These are phyloP conservation scores for Schizosaccharomyces lindneri DNA, from an alignment of 805 yeast species.

Conservation along the genomic window DNA sequence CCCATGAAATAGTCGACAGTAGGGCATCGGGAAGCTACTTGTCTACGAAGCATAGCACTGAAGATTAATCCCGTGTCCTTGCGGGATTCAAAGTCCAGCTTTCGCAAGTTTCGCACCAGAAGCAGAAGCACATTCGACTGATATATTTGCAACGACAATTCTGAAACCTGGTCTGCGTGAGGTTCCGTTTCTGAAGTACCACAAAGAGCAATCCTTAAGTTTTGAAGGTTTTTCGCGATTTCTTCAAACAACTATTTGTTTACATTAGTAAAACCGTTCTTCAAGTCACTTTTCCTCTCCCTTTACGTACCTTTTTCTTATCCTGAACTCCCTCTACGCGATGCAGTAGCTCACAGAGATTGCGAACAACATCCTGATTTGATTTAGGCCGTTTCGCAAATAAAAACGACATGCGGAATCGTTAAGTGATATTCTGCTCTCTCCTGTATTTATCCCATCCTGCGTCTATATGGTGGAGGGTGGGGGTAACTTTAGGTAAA, in stretches of 20 bases:
- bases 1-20: slow-evolving; percentile 61
- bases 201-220: slow-evolving; percentile 37
- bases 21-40: slow-evolving; percentile 51
- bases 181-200: slow-evolving; percentile 30
- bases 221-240: slow-evolving; percentile 35
- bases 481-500: neutral
- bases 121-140: slow-evolving; percentile 40
- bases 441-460: no score
- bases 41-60: slow-evolving; percentile 52
- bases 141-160: slow-evolving; percentile 58
- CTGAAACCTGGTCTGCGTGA: slow-evolving; percentile 49
- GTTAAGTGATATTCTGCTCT: neutral
- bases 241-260: slow-evolving; percentile 37
- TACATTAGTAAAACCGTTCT: neutral
- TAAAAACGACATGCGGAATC: slow-evolving; percentile 47
- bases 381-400: slow-evolving; percentile 80
- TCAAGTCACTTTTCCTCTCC: slow-evolving; percentile 6
- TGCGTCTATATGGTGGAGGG: neutral
- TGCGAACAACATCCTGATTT: slow-evolving; percentile 58
- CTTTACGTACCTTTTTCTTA: slow-evolving; percentile 15
- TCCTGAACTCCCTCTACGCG: slow-evolving; percentile 15
- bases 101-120: slow-evolving; percentile 32
- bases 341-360: slow-evolving; percentile 43
- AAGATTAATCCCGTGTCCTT: slow-evolving; percentile 58
- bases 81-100: slow-evolving; percentile 69